phyloP scores from a whole-genome alignment of 805 yeast species.

The Saccharomyces eubayanus region DNA sequence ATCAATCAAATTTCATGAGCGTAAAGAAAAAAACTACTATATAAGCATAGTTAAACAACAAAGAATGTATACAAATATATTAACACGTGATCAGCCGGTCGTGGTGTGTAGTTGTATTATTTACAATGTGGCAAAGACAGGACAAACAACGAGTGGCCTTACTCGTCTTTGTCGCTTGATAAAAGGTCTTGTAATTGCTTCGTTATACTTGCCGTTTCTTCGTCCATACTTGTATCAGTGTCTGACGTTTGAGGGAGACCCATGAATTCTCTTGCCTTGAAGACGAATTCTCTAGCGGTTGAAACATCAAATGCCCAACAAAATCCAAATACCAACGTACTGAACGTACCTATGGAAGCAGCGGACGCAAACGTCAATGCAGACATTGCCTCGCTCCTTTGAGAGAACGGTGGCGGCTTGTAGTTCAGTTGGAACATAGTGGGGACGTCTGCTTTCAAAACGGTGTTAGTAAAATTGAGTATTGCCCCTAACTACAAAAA shows the following conservation, averaged over 20 bases:
- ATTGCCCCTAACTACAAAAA: not conserved
- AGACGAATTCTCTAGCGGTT: constrained; percentile 48
- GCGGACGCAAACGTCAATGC: constrained; percentile 78
- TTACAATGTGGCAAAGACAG: not conserved
- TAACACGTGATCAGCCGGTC: not conserved
- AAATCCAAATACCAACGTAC: constrained; percentile 63
- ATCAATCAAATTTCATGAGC: not conserved
- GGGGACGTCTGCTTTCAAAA: constrained; percentile 43
- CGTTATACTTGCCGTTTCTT: constrained; percentile 50
- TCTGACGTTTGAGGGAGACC: not conserved
- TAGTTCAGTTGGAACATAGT: constrained; percentile 76
- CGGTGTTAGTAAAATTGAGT: constrained; percentile 6
- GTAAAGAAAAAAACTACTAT: not conserved
- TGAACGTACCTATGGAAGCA: constrained; percentile 59
- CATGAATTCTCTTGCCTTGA: not conserved
- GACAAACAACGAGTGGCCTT: not conserved
- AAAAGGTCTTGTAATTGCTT: constrained; percentile 45
- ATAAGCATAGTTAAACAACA: not conserved
- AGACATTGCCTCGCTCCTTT: constrained; percentile 72
- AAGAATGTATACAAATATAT: not conserved
- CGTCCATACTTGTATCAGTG: constrained; percentile 44
- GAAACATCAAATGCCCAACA: constrained; percentile 75
- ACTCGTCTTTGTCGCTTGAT: constrained; percentile 33
- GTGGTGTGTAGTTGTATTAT: not conserved
- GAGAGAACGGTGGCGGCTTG: constrained; percentile 71